Evolutionary conservation across 1,284 basidiomycete genomes (phyloP), one percentile per base, ranked within the genome.

Genomic region (Naganishia cerealis): DNA sequence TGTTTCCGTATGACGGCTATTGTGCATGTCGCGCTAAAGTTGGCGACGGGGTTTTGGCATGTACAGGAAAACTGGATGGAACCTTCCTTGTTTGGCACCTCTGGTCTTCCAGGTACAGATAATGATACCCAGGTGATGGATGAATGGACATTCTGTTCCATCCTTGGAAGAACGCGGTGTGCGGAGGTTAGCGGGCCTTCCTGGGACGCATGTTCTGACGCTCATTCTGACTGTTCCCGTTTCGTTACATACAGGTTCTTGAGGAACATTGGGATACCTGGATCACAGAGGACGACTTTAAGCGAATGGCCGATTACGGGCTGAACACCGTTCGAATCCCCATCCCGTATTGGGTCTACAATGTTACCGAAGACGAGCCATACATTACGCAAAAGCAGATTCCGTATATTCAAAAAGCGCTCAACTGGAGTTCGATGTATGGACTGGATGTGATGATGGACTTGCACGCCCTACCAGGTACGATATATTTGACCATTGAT

Each of bases 251-350:
- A n/a, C 33, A 65, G 52, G 48, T 52, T 7, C 40, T 72, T 13
- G 65, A 50, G 18, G 36, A 52, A 15, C 78, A 79, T 54, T 79
- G 76, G 76, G 72, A 73, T 46, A 78, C 75, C 8, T 80, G 76
- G 67, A 73, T 79, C 54, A 74, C 71, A n/a, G 80, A 82, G 24
- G 75, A 76, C 42, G 82, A 83, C 68, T 82, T 83, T 70, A 72
- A 73, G 62, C 73, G 76, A 24, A 73, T 68, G 66, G 56, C 57
- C n/a, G 67, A 63, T 36, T 71, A 71, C 42, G 75, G 74, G 13
- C 65, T 78, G 29, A 78, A 77, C 65, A 75, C 75, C 12, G 75
- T 78, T 26, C 71, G 77, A 36, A 76, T 78, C 53, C 77, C 77
- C 3, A 74, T 78, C 57, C 75, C 74, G 8, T 76, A 76, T 61